Percentiles rank a stretch among this genome's conserved stretches.
Evolutionary conservation across 805 yeast genomes (phyloP).

Genomic region (Yamadazyma insecticola): DNA sequence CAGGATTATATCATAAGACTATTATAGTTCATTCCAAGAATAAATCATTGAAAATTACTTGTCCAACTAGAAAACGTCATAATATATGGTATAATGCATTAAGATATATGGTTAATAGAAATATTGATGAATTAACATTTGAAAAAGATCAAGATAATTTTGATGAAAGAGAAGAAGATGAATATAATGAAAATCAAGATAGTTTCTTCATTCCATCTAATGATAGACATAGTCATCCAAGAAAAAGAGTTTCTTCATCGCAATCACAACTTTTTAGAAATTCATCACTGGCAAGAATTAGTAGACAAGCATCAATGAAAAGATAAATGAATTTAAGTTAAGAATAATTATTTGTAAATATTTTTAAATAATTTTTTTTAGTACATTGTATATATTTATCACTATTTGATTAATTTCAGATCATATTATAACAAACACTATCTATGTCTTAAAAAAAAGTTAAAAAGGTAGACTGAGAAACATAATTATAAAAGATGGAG

Average conservation of each 20-base stretch:
- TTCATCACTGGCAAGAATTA: constrained; percentile 12
- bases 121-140: constrained; percentile 51
- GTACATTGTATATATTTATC: too few relatives aligned
- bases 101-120: constrained; percentile 66
- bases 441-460: too few relatives aligned
- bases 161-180: constrained; percentile 12
- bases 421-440: too few relatives aligned
- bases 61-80: constrained; percentile 83
- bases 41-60: constrained; percentile 65
- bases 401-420: too few relatives aligned
- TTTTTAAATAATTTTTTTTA: too few relatives aligned
- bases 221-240: constrained; percentile 20
- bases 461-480: not conserved
- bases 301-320: constrained; percentile 15
- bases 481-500: not conserved
- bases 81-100: constrained; percentile 88
- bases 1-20: constrained; percentile 83
- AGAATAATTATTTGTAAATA: too few relatives aligned
- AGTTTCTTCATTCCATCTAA: constrained; percentile 14
- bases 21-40: constrained; percentile 69
- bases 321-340: too few relatives aligned
- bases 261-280: constrained; percentile 11
- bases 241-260: constrained; percentile 14
- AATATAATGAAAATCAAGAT: constrained; percentile 11
- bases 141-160: constrained; percentile 21